Percentiles rank a stretch among this genome's conserved stretches.
Evolutionary conservation across 1,284 basidiomycete species (phyloP).

Genomic region (Moesziomyces aphidis): DNA sequence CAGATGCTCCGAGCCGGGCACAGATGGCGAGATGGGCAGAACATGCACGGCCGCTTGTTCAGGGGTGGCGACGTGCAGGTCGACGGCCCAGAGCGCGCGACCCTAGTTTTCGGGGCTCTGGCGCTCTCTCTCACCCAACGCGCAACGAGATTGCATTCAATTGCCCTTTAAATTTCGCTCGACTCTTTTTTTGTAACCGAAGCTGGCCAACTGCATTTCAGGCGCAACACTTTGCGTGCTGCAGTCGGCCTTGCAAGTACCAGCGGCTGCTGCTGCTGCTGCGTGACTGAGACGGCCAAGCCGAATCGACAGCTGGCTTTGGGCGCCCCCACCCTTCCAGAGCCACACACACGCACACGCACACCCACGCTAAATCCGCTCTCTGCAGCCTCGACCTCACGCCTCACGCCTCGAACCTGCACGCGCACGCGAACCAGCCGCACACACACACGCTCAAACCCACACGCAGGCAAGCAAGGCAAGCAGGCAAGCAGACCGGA

Average conservation of each 20-base stretch:
- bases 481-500: neutral
- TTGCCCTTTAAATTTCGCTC: too few relatives aligned
- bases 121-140: neutral
- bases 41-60: neutral
- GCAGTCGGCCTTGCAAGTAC: too few relatives aligned
- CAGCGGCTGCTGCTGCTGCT: too few relatives aligned
- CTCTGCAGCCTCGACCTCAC: neutral
- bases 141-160: too few relatives aligned
- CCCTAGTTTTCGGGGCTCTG: neutral
- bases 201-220: too few relatives aligned
- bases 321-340: neutral
- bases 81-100: neutral
- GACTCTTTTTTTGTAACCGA: too few relatives aligned
- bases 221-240: too few relatives aligned
- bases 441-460: conserved; percentile 12
- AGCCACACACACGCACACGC: neutral
- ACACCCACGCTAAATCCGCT: neutral
- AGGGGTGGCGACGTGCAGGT: neutral
- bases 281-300: neutral
- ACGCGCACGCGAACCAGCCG: neutral
- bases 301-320: neutral
- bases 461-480: neutral
- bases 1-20: too few relatives aligned
- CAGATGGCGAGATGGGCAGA: neutral
- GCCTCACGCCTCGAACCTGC: neutral